Base-by-base conservation (phyloP, 2,329 filamentous ascomycete genomes). In the Alternaria arbusti region DNA sequence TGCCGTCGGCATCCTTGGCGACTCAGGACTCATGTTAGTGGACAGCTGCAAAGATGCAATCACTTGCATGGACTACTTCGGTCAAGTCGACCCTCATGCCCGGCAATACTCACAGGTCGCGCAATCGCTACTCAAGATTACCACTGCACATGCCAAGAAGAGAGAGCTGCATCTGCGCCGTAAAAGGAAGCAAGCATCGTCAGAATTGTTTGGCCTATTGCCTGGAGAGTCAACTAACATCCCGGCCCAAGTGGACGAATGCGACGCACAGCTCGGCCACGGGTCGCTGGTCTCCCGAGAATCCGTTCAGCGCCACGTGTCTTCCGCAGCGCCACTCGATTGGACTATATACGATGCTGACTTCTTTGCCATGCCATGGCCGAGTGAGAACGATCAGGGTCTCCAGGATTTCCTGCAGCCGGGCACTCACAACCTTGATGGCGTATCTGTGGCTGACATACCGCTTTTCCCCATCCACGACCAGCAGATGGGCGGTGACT, bases 281-380 rank as follows among this genome's bases (percentile, higher is more conserved):
- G 54, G 26, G 17, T 25, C 49, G 15, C 20, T 59, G 8, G 30
- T 54, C 5, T 36, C 65, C 45, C 57, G 60, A 20, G 43, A 63
- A 4, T 36, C 63, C 9, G 50, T 57, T 4, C 65, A 65, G 13
- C 60, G 59, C 9, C 50, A 40, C n/a, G 44, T 52, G 12, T 25
- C 65, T 10, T 50, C 67, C 10, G 28, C 65, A 4, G 63, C 67
- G 28, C 52, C 69, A 20, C 54, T 67, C 17, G 74, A 76, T 32
- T 77, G 74, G 74, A 75, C 69, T 57, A 76, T 77, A 17, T 76
- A 74, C 45, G 74, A 77, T 60, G 70, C 73, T 2, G 74, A 77
- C 43, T 76, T 77, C 54, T 77, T 76, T 45, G 69, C 74, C 0
- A 51, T 76, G 44, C 71, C 74, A 4, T 77, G 74, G 74, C 62